phyloP scores from a whole-genome alignment of 208 protist genomes.

The Leishmania major region DNA sequence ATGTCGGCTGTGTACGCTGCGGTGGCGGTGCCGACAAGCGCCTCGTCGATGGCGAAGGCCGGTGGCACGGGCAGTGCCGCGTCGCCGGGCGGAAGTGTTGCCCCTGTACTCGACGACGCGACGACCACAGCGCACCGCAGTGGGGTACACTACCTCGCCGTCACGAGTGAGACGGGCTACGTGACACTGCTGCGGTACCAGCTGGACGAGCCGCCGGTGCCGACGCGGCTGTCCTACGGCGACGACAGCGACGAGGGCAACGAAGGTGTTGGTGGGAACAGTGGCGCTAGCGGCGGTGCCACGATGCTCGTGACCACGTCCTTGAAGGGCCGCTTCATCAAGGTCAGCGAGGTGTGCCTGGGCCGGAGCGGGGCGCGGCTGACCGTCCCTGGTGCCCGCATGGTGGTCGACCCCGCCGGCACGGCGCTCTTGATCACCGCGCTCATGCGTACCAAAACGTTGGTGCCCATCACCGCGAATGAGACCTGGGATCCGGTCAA shows the following conservation, averaged over 20 bases:
- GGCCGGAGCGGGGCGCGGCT: constrained; percentile 96
- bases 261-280: background rate
- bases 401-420: constrained; percentile 95
- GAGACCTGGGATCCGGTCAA: constrained; percentile 23
- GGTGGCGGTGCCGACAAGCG: constrained; percentile 66
- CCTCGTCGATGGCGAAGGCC: constrained; percentile 25
- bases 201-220: constrained; percentile 60
- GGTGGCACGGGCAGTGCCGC: background rate
- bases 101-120: constrained; percentile 19
- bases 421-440: constrained; percentile 96
- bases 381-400: constrained; percentile 94
- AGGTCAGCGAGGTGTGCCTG: constrained; percentile 96
- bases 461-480: constrained; percentile 57
- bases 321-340: constrained; percentile 85
- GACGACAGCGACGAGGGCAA: constrained; percentile 14
- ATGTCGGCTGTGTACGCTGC: constrained; percentile 62
- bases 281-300: constrained; percentile 5
- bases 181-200: constrained; percentile 96
- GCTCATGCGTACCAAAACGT: constrained; percentile 68
- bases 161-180: constrained; percentile 95
- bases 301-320: constrained; percentile 54
- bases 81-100: background rate
- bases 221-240: constrained; percentile 34
- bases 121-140: constrained; percentile 22
- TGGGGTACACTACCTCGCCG: constrained; percentile 92